Base-by-base conservation (phyloP, 108 stramenopile genomes). In the Schizochytrium sp. region DNA sequence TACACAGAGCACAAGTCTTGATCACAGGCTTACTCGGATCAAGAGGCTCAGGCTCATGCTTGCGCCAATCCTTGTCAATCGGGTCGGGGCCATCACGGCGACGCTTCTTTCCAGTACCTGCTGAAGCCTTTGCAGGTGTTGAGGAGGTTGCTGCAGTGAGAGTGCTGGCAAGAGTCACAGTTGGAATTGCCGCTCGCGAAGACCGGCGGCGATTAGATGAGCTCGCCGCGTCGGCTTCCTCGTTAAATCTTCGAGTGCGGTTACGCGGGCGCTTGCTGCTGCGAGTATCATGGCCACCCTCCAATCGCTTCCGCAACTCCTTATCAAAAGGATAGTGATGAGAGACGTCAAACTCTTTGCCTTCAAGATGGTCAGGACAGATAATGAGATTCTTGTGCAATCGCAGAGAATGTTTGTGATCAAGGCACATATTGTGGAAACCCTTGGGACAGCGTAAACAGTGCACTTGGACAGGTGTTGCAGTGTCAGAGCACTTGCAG, bases 1-100 rank as follows among this genome's bases (percentile, higher is more conserved):
- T 83, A 28, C 76, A 83, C 76, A 83, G 53, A 10, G 47, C 50
- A 40, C 76, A 83, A n/a, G 76, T 83, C 76, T 83, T 83, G 76
- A 83, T 10, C 5, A 83, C 5, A 8, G 53, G 50, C 50, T 49
- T 55, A 40, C 76, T 53, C 76, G 47, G 0, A 8, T 69, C 64
- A 8, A 44, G 64, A 69, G 64, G 42, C 64, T 38, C 42, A 7
- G 12, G 42, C 19, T 69, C 64, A 8, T 83, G 47, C 5, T 83
- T 42, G 76, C 76, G 76, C 76, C 76, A 83, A 10, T 7, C 76
- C 76, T 19, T 5, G 76, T 83, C 76, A 56, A 50, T 53, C 28
- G 40, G 50, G 53, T 83, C 76, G 28, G 76, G 76, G 15, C 76
- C 76, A 40, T 83, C 53, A 17, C 53, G 47, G 1, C 76, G 47